Conservation (phyloP, 352 stramenopile genomes). For the Phytopythium sindhum region DNA sequence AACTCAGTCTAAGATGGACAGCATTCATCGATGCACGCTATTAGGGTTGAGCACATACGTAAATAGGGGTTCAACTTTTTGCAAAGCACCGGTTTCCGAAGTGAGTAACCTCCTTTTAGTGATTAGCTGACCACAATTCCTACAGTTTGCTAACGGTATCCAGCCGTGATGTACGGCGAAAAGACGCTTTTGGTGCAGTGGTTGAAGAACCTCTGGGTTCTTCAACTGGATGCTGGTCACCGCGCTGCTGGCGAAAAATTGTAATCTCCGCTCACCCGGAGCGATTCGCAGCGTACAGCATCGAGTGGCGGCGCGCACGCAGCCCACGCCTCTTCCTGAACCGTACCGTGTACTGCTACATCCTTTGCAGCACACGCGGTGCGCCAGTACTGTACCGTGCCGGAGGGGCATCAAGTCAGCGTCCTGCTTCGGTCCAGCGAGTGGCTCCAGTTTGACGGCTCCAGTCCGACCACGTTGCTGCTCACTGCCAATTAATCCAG, state of each 20-base stretch:
- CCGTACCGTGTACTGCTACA: too few relatives aligned
- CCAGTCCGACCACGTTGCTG: background rate
- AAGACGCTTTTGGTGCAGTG: background rate
- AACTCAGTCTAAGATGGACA: too few relatives aligned
- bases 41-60: too few relatives aligned
- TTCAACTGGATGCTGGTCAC: background rate
- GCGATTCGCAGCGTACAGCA: background rate
- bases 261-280: background rate
- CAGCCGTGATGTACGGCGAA: background rate
- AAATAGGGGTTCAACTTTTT: too few relatives aligned
- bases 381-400: background rate
- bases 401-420: background rate
- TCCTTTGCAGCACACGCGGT: background rate
- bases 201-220: background rate
- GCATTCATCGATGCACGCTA: too few relatives aligned
- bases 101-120: too few relatives aligned
- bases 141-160: too few relatives aligned
- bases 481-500: background rate
- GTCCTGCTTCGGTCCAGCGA: background rate
- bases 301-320: background rate
- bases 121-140: too few relatives aligned
- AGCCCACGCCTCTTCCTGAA: too few relatives aligned
- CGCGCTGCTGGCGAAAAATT: too few relatives aligned
- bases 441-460: background rate
- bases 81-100: too few relatives aligned